Percentiles rank a stretch among this genome's conserved stretches.
phyloP scores from a whole-genome alignment of 2,329 filamentous ascomycete species.

The Fusarium sp. region DNA sequence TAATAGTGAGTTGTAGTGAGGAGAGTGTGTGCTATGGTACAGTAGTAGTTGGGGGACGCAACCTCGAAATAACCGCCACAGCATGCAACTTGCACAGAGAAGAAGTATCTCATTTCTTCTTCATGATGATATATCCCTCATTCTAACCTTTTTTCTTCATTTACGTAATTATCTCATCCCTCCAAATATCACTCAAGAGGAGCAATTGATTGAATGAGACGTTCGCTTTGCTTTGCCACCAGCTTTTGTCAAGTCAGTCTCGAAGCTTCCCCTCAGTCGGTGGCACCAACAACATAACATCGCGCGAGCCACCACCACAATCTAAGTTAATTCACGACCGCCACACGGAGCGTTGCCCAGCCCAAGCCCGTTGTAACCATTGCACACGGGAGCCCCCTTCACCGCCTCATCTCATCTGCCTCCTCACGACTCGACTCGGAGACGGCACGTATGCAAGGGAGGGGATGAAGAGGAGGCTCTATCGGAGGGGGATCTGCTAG shows the following conservation, averaged over 20 bases:
- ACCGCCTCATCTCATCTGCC: slow-evolving; percentile 34
- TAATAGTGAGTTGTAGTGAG: slow-evolving; percentile 2
- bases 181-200: slow-evolving; percentile 23
- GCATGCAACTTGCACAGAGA: slow-evolving; percentile 21
- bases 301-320: slow-evolving; percentile 31
- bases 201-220: background rate
- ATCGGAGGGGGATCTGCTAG: background rate
- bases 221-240: slow-evolving; percentile 3
- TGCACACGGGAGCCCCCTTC: slow-evolving; percentile 14
- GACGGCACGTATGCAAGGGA: background rate
- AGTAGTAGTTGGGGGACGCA: background rate
- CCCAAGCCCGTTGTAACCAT: slow-evolving; percentile 13
- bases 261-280: background rate
- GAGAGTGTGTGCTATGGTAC: slow-evolving; percentile 21
- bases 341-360: slow-evolving; percentile 16
- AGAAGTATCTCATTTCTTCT: slow-evolving; percentile 20
- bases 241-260: slow-evolving; percentile 1
- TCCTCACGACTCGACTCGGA: slow-evolving; percentile 13
- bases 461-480: background rate
- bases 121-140: slow-evolving; percentile 31
- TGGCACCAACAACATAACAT: slow-evolving; percentile 27
- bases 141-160: slow-evolving; percentile 30
- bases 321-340: slow-evolving; percentile 10
- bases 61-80: slow-evolving; percentile 26
- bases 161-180: slow-evolving; percentile 36